phyloP scores from a whole-genome alignment of 345 rosid genomes.

The Euclidium syriacum region DNA sequence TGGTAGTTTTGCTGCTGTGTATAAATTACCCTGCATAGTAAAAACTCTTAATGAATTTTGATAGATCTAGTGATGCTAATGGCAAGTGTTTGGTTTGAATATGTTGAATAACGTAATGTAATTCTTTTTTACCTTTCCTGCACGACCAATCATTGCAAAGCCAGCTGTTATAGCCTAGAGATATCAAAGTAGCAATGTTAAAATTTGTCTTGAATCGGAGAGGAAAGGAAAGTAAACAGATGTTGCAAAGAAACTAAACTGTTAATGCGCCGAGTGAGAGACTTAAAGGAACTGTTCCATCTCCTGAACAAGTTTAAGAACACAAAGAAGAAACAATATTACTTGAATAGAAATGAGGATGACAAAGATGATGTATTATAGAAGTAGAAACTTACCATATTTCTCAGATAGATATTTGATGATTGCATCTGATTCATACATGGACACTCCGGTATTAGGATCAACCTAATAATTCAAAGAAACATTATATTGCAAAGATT shows the following conservation, averaged over 20 bases:
- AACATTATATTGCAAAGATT: neutral
- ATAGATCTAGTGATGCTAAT: too few species aligned
- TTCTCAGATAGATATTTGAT: slow-evolving; percentile 71
- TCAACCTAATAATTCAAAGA: slow-evolving; percentile 57
- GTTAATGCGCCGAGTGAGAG: slow-evolving; percentile 77
- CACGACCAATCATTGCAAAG: slow-evolving; percentile 77
- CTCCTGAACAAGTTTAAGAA: slow-evolving; percentile 50
- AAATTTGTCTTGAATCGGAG: neutral
- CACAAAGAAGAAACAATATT: neutral
- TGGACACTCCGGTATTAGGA: slow-evolving; percentile 85
- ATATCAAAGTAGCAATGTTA: neutral
- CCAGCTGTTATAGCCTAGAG: slow-evolving; percentile 89
- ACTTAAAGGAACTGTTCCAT: slow-evolving; percentile 77
- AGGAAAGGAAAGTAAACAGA: neutral
- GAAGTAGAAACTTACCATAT: slow-evolving; percentile 55
- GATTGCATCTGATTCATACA: slow-evolving; percentile 93
- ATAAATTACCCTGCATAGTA: slow-evolving; percentile 57
- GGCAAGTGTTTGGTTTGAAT: too few species aligned
- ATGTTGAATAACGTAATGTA: slow-evolving; percentile 3
- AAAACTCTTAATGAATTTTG: too few species aligned
- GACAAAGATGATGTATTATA: neutral
- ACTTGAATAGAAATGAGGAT: neutral
- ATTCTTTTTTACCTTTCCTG: slow-evolving; percentile 59
- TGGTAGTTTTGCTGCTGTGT: slow-evolving; percentile 72
- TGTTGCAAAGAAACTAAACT: slow-evolving; percentile 38